phyloP scores from a whole-genome alignment of 73 alveolate species.

The Symbiodinium pilosum region DNA sequence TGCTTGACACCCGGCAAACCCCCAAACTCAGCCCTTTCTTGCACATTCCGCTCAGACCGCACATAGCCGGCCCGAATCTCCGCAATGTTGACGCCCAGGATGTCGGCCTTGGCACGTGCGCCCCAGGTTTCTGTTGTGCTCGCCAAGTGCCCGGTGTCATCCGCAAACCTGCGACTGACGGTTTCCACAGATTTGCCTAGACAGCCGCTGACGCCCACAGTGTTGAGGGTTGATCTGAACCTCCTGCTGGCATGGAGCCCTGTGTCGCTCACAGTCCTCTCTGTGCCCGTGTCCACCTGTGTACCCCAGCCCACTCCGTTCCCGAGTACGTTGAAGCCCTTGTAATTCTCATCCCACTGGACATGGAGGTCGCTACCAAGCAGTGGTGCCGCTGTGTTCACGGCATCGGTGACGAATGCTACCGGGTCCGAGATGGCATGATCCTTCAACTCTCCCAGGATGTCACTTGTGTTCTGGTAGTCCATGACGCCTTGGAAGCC shows the following conservation, averaged over 20 bases:
- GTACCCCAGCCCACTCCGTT: slow-evolving; percentile 16
- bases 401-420: not conserved
- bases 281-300: slow-evolving; percentile 35
- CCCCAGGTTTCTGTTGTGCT: not conserved
- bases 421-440: not conserved
- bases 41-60: not conserved
- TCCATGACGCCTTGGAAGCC: not conserved
- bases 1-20: not conserved
- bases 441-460: not conserved
- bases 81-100: slow-evolving; percentile 16
- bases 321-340: slow-evolving; percentile 29
- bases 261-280: slow-evolving; percentile 22
- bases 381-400: slow-evolving; percentile 55
- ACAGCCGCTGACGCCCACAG: slow-evolving; percentile 39
- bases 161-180: not conserved
- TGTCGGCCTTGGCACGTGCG: slow-evolving; percentile 9
- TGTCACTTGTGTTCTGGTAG: not conserved
- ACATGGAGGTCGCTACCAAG: slow-evolving; percentile 28
- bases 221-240: slow-evolving; percentile 39
- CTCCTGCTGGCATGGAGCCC: slow-evolving; percentile 45
- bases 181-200: slow-evolving; percentile 18
- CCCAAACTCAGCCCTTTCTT: not conserved
- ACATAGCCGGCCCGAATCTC: slow-evolving; percentile 32
- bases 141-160: not conserved
- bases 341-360: slow-evolving; percentile 39